These are phyloP conservation scores for Venturia carpophila DNA, from an alignment of 2,329 filamentous ascomycete species.

Conservation along the genomic window DNA sequence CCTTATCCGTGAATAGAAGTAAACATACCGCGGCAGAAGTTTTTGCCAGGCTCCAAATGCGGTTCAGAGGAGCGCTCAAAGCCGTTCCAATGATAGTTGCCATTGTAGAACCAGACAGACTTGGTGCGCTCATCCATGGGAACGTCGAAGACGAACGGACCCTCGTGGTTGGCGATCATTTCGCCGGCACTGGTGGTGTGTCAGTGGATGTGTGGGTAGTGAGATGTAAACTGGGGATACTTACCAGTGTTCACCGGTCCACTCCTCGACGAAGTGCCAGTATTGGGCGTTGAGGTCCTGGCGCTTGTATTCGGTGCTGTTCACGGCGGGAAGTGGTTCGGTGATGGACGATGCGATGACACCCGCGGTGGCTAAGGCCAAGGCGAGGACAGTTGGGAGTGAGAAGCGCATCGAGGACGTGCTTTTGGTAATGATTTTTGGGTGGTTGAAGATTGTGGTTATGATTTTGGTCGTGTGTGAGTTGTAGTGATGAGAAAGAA, in stretches of 20 bases:
- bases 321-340: background rate
- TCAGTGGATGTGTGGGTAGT: background rate
- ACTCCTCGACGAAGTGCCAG: background rate
- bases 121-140: background rate
- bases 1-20: background rate
- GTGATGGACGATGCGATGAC: background rate
- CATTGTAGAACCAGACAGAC: slow-evolving; percentile 6
- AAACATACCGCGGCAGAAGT: background rate
- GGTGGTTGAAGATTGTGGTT: background rate
- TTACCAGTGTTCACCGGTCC: background rate
- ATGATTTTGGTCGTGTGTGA: too few species aligned
- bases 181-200: background rate
- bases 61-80: background rate
- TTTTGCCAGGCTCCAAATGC: background rate
- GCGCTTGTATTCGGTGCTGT: background rate
- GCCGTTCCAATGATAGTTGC: background rate
- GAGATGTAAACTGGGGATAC: background rate
- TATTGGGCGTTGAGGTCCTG: background rate
- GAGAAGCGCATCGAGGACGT: background rate
- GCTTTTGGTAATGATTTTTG: background rate
- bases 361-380: background rate
- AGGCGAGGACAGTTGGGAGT: background rate
- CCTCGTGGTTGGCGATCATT: background rate
- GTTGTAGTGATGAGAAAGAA: background rate
- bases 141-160: slow-evolving; percentile 8